Conservation (phyloP, 768 basidiomycete genomes). For the Gymnopilus junonius region DNA sequence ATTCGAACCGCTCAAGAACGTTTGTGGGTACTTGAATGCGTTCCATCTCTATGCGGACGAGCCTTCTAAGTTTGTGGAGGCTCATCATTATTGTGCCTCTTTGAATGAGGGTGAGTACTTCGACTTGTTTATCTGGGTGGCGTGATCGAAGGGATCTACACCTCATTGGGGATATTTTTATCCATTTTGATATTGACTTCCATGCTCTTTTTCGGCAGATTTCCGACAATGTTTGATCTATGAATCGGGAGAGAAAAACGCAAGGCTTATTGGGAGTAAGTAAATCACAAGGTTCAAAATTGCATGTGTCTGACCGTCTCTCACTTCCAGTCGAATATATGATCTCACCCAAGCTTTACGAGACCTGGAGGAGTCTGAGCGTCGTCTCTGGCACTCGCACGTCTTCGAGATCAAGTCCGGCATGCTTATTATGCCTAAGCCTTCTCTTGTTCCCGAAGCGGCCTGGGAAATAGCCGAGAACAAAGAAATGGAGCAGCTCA, state of each 20-base stretch:
- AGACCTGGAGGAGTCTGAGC: slow-evolving; percentile 19
- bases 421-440: slow-evolving; percentile 24
- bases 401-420: slow-evolving; percentile 25
- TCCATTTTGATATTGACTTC: neutral
- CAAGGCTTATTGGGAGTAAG: slow-evolving; percentile 23
- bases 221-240: slow-evolving; percentile 24
- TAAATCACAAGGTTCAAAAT: neutral
- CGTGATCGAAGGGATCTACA: neutral
- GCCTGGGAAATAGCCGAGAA: slow-evolving; percentile 20
- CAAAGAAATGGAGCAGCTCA: slow-evolving; percentile 20
- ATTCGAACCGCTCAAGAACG: slow-evolving; percentile 17
- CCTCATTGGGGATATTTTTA: neutral
- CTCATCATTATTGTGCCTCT: slow-evolving; percentile 18
- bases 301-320: neutral
- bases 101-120: slow-evolving; percentile 17
- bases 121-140: too few relatives aligned
- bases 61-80: slow-evolving; percentile 14
- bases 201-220: slow-evolving; percentile 1
- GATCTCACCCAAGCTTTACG: slow-evolving; percentile 19
- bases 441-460: slow-evolving; percentile 11
- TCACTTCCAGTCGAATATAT: slow-evolving; percentile 20
- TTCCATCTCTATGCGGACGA: slow-evolving; percentile 24
- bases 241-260: slow-evolving; percentile 21
- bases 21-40: slow-evolving; percentile 20
- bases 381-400: slow-evolving; percentile 24